phyloP scores from a whole-genome alignment of 2,329 filamentous ascomycete genomes.

The Exophiala dermatitidis region DNA sequence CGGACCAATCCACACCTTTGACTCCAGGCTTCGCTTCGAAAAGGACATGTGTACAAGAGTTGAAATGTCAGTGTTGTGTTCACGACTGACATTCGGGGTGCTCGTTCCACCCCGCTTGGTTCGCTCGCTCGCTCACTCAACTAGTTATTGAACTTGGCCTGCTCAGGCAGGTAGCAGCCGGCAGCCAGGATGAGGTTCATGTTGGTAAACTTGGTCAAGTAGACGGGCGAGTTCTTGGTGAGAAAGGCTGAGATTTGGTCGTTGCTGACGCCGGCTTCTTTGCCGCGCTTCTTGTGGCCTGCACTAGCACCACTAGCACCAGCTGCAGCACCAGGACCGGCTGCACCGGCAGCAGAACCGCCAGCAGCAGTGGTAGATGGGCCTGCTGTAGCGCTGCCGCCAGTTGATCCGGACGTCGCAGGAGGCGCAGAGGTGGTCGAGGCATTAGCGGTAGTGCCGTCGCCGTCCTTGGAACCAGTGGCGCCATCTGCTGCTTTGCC shows the following conservation, averaged over 20 bases:
- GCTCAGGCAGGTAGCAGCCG: slow-evolving; percentile 56
- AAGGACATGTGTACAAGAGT: too few relatives aligned
- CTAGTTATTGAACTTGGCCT: slow-evolving; percentile 9
- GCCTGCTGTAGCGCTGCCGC: too few relatives aligned
- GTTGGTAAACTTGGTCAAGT: slow-evolving; percentile 85
- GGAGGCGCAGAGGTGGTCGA: background rate
- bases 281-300: slow-evolving; percentile 61
- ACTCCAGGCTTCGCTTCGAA: too few relatives aligned
- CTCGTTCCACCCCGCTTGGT: too few relatives aligned
- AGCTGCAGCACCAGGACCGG: slow-evolving; percentile 23
- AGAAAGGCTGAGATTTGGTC: slow-evolving; percentile 93
- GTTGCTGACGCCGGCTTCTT: slow-evolving; percentile 81
- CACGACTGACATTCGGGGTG: too few relatives aligned
- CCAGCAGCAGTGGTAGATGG: too few relatives aligned
- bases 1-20: too few relatives aligned
- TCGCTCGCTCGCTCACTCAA: too few relatives aligned
- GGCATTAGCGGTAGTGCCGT: slow-evolving; percentile 1
- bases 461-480: background rate
- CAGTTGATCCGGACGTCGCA: too few relatives aligned
- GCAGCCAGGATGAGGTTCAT: slow-evolving; percentile 92
- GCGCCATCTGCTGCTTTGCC: background rate
- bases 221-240: slow-evolving; percentile 92
- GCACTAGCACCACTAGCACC: slow-evolving; percentile 37
- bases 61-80: too few relatives aligned
- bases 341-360: slow-evolving; percentile 39